phyloP scores from a whole-genome alignment of 495 filamentous ascomycete species.

The Podospora australis region DNA sequence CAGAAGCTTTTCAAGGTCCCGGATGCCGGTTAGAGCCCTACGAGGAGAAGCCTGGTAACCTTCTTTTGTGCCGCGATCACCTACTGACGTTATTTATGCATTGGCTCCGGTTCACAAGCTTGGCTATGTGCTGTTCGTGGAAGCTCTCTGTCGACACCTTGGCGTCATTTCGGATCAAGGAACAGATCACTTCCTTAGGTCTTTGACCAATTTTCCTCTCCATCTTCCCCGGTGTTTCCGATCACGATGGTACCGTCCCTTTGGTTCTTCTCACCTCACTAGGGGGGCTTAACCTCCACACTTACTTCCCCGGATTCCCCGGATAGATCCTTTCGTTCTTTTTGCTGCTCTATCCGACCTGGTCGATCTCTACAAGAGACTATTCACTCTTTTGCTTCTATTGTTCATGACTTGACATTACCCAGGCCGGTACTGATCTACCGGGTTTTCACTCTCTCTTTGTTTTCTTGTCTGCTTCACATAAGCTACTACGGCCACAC shows the following conservation, averaged over 20 bases:
- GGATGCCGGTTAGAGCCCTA: conserved; percentile 5
- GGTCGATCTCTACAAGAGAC: conserved; percentile 1
- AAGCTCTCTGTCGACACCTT: not conserved
- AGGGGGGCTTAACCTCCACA: not conserved
- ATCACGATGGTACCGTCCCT: not conserved
- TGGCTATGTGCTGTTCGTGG: not conserved
- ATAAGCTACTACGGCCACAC: not conserved
- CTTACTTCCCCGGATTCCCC: not conserved
- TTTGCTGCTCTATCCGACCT: not conserved
- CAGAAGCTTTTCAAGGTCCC: conserved; percentile 1
- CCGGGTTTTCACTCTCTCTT: not conserved
- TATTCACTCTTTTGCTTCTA: not conserved
- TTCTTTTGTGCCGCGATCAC: not conserved
- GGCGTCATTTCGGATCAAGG: conserved; percentile 7
- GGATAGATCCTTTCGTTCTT: not conserved
- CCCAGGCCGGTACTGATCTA: not conserved
- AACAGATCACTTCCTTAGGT: not conserved
- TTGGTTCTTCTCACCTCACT: too few relatives aligned
- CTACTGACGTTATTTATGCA: conserved; percentile 1
- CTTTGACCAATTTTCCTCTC: not conserved
- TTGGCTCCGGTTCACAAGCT: not conserved
- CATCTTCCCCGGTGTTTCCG: not conserved
- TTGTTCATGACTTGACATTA: not conserved
- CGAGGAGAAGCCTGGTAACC: not conserved
- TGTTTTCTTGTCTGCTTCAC: not conserved